These are phyloP conservation scores for Globisporangium iwayamae DNA, from an alignment of 352 stramenopile species.

Conservation along the genomic window DNA sequence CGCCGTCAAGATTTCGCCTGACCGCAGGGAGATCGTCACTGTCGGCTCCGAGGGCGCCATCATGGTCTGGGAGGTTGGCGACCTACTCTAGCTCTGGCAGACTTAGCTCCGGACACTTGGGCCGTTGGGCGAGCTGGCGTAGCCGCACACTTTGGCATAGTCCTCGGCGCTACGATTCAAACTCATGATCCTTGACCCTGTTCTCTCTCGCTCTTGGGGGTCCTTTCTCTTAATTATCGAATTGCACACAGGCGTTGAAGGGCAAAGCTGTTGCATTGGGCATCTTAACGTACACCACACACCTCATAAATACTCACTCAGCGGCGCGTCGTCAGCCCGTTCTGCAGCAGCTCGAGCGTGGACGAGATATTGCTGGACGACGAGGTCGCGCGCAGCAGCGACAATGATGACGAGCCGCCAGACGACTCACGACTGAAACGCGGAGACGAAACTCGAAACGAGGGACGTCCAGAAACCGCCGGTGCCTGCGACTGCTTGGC, in stretches of 20 bases:
- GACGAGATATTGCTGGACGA: neutral
- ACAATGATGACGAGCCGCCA: neutral
- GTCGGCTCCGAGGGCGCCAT: conserved; percentile 94
- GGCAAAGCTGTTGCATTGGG: conserved; percentile 6
- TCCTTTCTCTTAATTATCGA: no score
- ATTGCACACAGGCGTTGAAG: neutral
- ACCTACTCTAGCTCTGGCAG: conserved; percentile 23
- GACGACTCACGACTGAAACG: conserved; percentile 7
- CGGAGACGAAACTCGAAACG: neutral
- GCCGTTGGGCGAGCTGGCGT: no score
- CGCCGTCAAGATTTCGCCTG: conserved; percentile 91
- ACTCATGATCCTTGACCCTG: no score
- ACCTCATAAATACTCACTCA: conserved; percentile 17
- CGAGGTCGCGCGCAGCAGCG: neutral
- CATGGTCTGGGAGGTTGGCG: conserved; percentile 93
- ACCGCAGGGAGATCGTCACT: conserved; percentile 91
- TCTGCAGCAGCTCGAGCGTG: conserved; percentile 8
- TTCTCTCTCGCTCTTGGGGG: no score
- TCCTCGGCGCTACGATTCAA: no score
- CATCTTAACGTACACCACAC: conserved; percentile 2
- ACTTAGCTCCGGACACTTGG: no score
- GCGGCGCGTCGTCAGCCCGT: conserved; percentile 6
- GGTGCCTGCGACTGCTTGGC: conserved; percentile 1
- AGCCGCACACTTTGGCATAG: no score
- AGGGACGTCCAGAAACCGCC: neutral